These are phyloP conservation scores for Dothideomycetidae sp. DNA, from an alignment of 2,329 filamentous ascomycete species.

Conservation along the genomic window DNA sequence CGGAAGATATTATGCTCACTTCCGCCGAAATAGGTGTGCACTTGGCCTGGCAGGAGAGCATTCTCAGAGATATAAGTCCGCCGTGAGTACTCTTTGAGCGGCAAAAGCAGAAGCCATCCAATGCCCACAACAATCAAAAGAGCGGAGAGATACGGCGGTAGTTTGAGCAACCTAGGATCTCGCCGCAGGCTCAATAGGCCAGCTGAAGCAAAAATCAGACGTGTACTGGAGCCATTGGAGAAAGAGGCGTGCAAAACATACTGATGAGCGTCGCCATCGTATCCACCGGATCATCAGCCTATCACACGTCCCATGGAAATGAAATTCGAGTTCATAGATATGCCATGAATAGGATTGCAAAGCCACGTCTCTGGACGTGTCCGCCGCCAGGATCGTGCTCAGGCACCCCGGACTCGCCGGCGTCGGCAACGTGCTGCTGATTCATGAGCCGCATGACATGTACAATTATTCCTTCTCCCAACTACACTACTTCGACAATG, in stretches of 20 bases:
- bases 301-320: no score
- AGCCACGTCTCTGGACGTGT: no score
- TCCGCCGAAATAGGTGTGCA: slow-evolving; percentile 93
- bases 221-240: neutral
- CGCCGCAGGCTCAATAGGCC: slow-evolving; percentile 56
- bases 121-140: slow-evolving; percentile 75
- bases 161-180: slow-evolving; percentile 66
- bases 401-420: no score
- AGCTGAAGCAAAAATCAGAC: slow-evolving; percentile 22
- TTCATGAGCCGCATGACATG: neutral
- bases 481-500: no score
- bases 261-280: slow-evolving; percentile 8
- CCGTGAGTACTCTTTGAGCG: slow-evolving; percentile 79
- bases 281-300: neutral
- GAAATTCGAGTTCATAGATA: no score
- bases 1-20: slow-evolving; percentile 92
- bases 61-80: slow-evolving; percentile 96
- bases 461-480: neutral
- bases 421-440: no score
- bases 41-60: slow-evolving; percentile 84
- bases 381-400: no score
- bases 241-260: neutral
- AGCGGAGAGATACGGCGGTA: slow-evolving; percentile 77
- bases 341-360: no score
- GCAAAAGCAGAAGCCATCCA: slow-evolving; percentile 78